phyloP scores from a whole-genome alignment of 192 early-diverging fungal species.

The Neocallimastix lanati region DNA sequence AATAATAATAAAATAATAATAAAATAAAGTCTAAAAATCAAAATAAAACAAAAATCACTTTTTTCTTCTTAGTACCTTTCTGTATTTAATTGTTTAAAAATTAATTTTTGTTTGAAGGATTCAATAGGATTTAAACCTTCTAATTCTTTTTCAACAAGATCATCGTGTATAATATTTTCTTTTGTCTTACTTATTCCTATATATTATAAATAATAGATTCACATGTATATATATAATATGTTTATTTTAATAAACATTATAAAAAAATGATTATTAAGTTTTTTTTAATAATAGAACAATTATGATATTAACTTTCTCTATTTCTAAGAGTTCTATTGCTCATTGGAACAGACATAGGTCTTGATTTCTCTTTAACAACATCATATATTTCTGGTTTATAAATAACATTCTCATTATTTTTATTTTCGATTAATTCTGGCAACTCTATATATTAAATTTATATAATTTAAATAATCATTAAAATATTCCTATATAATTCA shows the following conservation, averaged over 20 bases:
- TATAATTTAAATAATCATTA: too few relatives aligned
- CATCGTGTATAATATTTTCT: background rate
- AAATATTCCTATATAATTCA: too few relatives aligned
- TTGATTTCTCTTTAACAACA: background rate
- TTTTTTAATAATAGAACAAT: too few relatives aligned
- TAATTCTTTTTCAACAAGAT: background rate
- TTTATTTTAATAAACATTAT: too few relatives aligned
- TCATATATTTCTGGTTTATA: background rate
- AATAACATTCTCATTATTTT: background rate
- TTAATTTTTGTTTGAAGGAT: background rate
- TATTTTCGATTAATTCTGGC: too few relatives aligned
- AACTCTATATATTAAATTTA: too few relatives aligned
- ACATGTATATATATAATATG: too few relatives aligned
- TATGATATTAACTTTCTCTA: background rate
- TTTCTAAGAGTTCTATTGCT: background rate
- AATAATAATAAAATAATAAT: too few relatives aligned
- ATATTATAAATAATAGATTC: too few relatives aligned
- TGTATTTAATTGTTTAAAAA: background rate
- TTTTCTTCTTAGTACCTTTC: background rate
- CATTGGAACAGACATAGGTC: background rate
- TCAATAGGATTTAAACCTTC: background rate
- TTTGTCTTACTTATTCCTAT: background rate
- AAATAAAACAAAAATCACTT: too few relatives aligned
- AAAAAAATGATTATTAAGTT: too few relatives aligned
- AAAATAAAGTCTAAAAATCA: too few relatives aligned